These are phyloP conservation scores for Globisporangium paddicum DNA, from an alignment of 352 stramenopile species.

Conservation along the genomic window DNA sequence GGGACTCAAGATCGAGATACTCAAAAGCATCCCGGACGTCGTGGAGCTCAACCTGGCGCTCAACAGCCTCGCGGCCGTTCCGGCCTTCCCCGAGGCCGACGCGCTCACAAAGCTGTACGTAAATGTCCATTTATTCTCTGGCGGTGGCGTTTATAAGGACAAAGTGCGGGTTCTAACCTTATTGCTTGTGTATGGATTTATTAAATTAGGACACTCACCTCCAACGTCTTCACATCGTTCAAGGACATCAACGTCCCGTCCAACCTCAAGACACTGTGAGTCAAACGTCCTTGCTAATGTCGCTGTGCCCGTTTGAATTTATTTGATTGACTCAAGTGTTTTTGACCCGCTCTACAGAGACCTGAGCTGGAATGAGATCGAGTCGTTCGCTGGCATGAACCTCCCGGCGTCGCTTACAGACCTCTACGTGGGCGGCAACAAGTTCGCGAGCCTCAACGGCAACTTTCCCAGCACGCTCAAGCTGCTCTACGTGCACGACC, in stretches of 20 bases:
- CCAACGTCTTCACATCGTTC: constrained; percentile 42
- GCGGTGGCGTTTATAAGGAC: no score
- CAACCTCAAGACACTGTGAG: constrained; percentile 36
- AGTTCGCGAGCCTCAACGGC: constrained; percentile 49
- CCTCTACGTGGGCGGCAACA: constrained; percentile 62
- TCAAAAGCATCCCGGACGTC: constrained; percentile 43
- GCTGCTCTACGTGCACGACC: constrained; percentile 68
- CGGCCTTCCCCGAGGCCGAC: constrained; percentile 19
- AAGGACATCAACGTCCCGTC: constrained; percentile 33
- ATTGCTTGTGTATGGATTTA: neutral
- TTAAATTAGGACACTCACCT: constrained; percentile 36
- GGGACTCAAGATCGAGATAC: constrained; percentile 37
- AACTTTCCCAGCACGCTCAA: constrained; percentile 46
- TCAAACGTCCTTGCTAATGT: neutral
- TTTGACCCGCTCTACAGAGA: constrained; percentile 14
- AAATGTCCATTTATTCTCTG: no score
- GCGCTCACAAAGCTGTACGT: constrained; percentile 40
- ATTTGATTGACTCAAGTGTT: neutral
- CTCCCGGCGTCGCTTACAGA: constrained; percentile 43
- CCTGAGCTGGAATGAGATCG: constrained; percentile 63
- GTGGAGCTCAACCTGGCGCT: constrained; percentile 45
- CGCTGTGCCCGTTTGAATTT: neutral
- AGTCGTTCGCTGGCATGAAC: constrained; percentile 55
- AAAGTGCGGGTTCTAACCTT: neutral
- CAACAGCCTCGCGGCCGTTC: constrained; percentile 46